Base-by-base conservation (phyloP, 768 basidiomycete species). In the Boletellus sp. region DNA sequence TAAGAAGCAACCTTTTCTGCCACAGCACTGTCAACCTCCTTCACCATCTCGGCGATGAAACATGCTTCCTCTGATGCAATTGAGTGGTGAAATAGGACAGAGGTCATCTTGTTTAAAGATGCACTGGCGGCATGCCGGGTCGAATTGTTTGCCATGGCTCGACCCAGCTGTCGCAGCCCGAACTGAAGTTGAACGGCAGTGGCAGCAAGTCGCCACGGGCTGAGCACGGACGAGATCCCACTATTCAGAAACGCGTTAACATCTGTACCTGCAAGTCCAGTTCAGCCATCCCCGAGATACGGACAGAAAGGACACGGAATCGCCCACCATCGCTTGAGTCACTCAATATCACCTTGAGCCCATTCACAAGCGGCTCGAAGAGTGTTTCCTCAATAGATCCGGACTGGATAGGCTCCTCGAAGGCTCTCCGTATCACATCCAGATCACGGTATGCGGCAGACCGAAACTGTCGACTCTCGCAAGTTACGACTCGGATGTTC, bases 131-230 rank as follows among this genome's bases (percentile, higher is more conserved):
- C 72, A 49, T 76, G 68, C 52, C 72, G 56, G 48, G 78, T 35
- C 10, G 74, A 70, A 35, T 83, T 81, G 34, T 79, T 76, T n/a
- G 73, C 69, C 28, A 91, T 74, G 11, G 81, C 81, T 42, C 84
- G 78, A 16, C 83, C 85, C 58, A 91, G 70, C 57, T 88, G 86
- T 61, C 85, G 80, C 46, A 91, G 72, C 37, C 83, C 80, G 34
- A 91, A 77, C 50, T 89, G 85, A 53, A 90, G 76, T 57, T 89
- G 84, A 47, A 90, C 85, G 6, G 85, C 83, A 0, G 90, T 90
- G 3, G 87, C 86, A 10, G 86, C 81, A 22, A 91, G 78, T 60
- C 86, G 88, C 87, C 90, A 92, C 1, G 88, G 90, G 53, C 86
- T 90, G 24, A 91, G 70, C 28, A 87, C 70, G 10, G 80, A 81